Conservation (phyloP, 2,329 filamentous ascomycete species). For the Onygena corvina region DNA sequence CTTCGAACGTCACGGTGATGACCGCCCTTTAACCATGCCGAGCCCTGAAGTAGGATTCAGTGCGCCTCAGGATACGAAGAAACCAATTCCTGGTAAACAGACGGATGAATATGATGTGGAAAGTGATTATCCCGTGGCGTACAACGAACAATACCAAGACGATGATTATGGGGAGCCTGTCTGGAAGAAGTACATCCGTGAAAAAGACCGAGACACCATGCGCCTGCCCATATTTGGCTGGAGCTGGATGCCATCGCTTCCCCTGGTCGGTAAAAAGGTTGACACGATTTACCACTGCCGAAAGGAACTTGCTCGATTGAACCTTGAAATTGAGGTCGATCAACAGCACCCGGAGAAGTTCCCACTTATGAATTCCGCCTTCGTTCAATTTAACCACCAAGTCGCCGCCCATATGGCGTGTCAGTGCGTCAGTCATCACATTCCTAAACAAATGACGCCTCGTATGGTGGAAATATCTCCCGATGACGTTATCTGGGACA, state of each 20-base stretch:
- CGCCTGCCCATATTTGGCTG: slow-evolving; percentile 52
- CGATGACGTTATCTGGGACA: slow-evolving; percentile 88
- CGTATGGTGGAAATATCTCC: slow-evolving; percentile 88
- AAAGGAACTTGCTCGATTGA: slow-evolving; percentile 71
- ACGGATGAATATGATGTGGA: slow-evolving; percentile 16
- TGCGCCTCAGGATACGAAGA: slow-evolving; percentile 1
- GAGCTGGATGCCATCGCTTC: slow-evolving; percentile 66
- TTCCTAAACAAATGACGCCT: slow-evolving; percentile 87
- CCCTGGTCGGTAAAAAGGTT: slow-evolving; percentile 73
- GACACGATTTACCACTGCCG: slow-evolving; percentile 91
- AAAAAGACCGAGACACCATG: slow-evolving; percentile 75
- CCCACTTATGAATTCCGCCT: slow-evolving; percentile 88
- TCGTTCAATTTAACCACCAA: slow-evolving; percentile 97
- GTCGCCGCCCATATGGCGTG: slow-evolving; percentile 97
- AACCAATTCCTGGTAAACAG: slow-evolving; percentile 2
- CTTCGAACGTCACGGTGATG: slow-evolving; percentile 21
- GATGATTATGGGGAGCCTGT: slow-evolving; percentile 52
- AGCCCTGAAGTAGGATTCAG: slow-evolving; percentile 20
- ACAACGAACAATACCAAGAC: slow-evolving; percentile 50
- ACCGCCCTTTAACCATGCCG: slow-evolving; percentile 26
- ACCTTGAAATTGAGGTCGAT: slow-evolving; percentile 82
- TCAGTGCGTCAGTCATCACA: slow-evolving; percentile 77
- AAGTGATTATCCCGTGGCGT: slow-evolving; percentile 49
- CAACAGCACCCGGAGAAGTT: slow-evolving; percentile 76
- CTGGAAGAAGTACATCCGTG: slow-evolving; percentile 74